phyloP scores from a whole-genome alignment of 257 asterid species.

The Capsicum chinense region DNA sequence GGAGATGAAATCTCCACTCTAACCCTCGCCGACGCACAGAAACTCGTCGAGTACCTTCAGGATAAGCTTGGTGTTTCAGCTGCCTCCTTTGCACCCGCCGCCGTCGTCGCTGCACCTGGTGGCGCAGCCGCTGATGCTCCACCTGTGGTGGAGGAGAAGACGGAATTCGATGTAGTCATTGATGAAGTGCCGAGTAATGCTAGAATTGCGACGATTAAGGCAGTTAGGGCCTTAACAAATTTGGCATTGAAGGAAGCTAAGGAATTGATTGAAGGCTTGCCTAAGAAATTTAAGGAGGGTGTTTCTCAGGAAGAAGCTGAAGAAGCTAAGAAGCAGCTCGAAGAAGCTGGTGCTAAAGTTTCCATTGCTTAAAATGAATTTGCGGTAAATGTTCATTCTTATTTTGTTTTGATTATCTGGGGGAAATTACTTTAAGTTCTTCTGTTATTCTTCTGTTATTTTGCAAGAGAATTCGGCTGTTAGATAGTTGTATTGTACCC shows the following conservation, averaged over 20 bases:
- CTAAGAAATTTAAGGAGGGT: conserved; percentile 91
- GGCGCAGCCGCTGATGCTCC: conserved; percentile 52
- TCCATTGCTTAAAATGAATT: conserved; percentile 47
- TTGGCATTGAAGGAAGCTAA: conserved; percentile 89
- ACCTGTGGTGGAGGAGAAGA: conserved; percentile 85
- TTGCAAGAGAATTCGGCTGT: conserved; percentile 21
- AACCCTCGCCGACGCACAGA: conserved; percentile 90
- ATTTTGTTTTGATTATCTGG: conserved; percentile 17
- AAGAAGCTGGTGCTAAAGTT: conserved; percentile 84
- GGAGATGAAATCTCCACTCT: conserved; percentile 84
- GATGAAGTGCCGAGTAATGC: conserved; percentile 86
- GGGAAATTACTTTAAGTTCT: neutral
- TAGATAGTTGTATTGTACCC: conserved; percentile 33
- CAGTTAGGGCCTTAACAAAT: conserved; percentile 83
- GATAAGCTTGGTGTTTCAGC: conserved; percentile 96
- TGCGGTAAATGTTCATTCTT: conserved; percentile 5
- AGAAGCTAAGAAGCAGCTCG: conserved; percentile 94
- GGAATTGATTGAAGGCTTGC: conserved; percentile 90
- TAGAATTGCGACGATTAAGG: conserved; percentile 81
- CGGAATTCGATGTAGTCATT: conserved; percentile 84
- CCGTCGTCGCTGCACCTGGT: conserved; percentile 50
- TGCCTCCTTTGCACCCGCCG: conserved; percentile 83
- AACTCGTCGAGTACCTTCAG: conserved; percentile 93
- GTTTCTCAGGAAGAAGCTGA: conserved; percentile 86
- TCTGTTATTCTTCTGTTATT: neutral